Evolutionary conservation across 768 basidiomycete species (phyloP).

Genomic region (Krasilnikovozyma curviuscula): DNA sequence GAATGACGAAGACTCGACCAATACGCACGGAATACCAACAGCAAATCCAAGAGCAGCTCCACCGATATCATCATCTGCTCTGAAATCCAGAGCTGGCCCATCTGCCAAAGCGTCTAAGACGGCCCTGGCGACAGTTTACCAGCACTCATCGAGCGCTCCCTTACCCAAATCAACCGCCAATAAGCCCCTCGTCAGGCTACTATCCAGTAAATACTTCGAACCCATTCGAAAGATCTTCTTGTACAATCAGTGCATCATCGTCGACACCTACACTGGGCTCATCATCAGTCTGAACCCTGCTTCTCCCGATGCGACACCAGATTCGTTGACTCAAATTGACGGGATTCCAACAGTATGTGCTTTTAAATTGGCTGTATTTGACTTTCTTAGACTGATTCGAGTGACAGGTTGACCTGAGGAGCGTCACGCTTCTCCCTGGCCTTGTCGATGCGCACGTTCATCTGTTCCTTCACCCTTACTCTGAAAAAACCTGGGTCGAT

Average conservation of each 20-base stretch:
- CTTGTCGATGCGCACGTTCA: slow-evolving; percentile 43
- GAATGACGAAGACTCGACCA: background rate
- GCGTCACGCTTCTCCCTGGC: slow-evolving; percentile 37
- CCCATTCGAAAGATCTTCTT: slow-evolving; percentile 21
- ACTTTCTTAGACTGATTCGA: background rate
- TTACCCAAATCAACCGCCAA: background rate
- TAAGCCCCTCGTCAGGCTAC: background rate
- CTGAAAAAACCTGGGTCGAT: slow-evolving; percentile 43
- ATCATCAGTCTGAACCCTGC: slow-evolving; percentile 21
- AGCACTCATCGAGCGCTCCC: background rate
- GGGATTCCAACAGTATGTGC: background rate
- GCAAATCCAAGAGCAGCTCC: background rate
- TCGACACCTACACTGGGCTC: slow-evolving; percentile 33
- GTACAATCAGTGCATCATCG: slow-evolving; percentile 33
- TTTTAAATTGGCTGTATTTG: background rate
- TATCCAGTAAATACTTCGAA: background rate
- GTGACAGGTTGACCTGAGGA: slow-evolving; percentile 31
- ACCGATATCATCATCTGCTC: background rate
- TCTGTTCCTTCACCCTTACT: slow-evolving; percentile 42
- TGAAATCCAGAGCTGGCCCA: background rate
- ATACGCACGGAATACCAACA: background rate
- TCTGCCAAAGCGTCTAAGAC: background rate
- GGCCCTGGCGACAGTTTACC: background rate
- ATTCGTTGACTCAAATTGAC: background rate
- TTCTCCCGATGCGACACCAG: background rate